phyloP scores from a whole-genome alignment of 768 basidiomycete genomes.

The Termitomyces sp. region DNA sequence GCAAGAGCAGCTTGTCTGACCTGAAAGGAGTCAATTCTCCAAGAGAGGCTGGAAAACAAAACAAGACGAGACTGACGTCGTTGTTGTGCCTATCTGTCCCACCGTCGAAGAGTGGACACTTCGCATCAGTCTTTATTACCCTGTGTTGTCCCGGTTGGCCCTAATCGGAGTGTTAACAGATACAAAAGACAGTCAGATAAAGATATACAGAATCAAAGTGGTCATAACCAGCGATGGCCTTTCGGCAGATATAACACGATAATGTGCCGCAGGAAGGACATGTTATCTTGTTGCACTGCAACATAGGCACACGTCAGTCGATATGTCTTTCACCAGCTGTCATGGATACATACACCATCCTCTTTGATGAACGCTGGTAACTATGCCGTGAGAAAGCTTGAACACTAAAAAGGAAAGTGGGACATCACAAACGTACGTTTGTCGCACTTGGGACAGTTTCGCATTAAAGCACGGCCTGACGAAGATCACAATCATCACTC shows the following conservation, averaged over 20 bases:
- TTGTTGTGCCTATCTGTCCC: constrained; percentile 4
- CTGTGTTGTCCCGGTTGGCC: neutral
- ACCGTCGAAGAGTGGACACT: constrained; percentile 8
- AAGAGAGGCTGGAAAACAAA: neutral
- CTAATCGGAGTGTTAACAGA: neutral
- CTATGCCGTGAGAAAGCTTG: neutral
- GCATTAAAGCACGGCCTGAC: constrained; percentile 63
- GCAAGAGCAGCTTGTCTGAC: constrained; percentile 53
- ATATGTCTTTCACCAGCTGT: neutral
- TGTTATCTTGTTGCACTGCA: constrained; percentile 76
- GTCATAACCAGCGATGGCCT: constrained; percentile 58
- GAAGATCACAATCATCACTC: neutral
- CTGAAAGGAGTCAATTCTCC: constrained; percentile 24
- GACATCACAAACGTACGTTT: constrained; percentile 46
- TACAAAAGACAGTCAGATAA: neutral
- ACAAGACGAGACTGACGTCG: constrained; percentile 2
- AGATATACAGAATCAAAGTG: constrained; percentile 41
- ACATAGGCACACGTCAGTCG: neutral
- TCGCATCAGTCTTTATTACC: neutral
- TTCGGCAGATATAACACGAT: constrained; percentile 71
- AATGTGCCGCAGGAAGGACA: constrained; percentile 54
- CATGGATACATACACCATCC: constrained; percentile 6
- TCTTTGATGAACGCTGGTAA: constrained; percentile 13
- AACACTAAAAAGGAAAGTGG: neutral
- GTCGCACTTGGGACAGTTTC: constrained; percentile 69